Evolutionary conservation across 1,139 yeast genomes (phyloP).

Genomic region (Blastobotrys raffinosifermentans): DNA sequence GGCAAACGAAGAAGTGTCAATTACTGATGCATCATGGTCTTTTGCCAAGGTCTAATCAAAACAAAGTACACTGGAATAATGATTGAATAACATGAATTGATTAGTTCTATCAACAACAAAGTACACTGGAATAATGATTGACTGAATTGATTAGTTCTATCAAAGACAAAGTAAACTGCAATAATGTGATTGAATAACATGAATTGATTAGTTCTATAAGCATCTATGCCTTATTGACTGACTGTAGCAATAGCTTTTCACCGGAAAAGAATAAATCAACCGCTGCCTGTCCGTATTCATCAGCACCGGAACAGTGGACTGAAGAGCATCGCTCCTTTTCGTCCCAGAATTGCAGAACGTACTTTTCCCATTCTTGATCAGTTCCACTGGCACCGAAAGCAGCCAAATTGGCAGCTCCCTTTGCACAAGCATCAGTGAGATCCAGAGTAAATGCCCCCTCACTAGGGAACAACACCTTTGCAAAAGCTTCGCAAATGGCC

Average conservation of each 20-base stretch:
- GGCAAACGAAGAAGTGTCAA: slow-evolving; percentile 72
- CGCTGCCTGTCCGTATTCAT: slow-evolving; percentile 8
- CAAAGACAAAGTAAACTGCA: background rate
- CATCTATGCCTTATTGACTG: too few species aligned
- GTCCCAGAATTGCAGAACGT: slow-evolving; percentile 10
- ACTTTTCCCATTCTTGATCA: slow-evolving; percentile 19
- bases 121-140: too few species aligned
- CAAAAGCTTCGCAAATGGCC: slow-evolving; percentile 62
- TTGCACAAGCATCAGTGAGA: slow-evolving; percentile 85
- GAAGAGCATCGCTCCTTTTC: slow-evolving; percentile 3
- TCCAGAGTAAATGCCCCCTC: slow-evolving; percentile 68
- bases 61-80: slow-evolving; percentile 1
- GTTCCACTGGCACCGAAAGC: slow-evolving; percentile 45
- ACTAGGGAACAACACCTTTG: slow-evolving; percentile 58
- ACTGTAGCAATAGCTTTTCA: slow-evolving; percentile 10
- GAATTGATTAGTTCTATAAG: too few species aligned
- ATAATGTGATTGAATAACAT: too few species aligned
- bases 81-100: too few species aligned
- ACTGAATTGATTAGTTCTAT: slow-evolving; percentile 3
- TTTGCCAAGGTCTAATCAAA: slow-evolving; percentile 26
- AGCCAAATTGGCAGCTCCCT: slow-evolving; percentile 91
- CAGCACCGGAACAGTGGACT: slow-evolving; percentile 1
- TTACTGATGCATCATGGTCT: slow-evolving; percentile 66
- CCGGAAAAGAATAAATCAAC: slow-evolving; percentile 12
- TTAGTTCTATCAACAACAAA: background rate